Percentiles rank a stretch among this genome's conserved stretches.
Evolutionary conservation across 768 basidiomycete species (phyloP).

Genomic region (Kondoa subrosea): DNA sequence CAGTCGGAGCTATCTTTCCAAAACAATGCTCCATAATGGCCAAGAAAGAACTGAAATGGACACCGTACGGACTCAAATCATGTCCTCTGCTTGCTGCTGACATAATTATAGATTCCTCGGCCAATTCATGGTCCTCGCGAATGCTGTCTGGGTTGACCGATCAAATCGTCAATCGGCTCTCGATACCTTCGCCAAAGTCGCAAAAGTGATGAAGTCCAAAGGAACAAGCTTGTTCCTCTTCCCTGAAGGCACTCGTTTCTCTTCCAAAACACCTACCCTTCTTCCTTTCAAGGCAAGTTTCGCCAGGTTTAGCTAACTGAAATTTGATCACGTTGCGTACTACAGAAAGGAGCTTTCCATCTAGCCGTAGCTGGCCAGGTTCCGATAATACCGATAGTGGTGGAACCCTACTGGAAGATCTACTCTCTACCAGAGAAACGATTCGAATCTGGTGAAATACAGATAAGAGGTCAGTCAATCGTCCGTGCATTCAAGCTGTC

Average conservation of each 20-base stretch:
- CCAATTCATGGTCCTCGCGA: conserved; percentile 51
- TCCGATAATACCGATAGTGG: conserved; percentile 78
- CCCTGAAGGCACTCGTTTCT: conserved; percentile 84
- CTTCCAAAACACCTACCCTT: conserved; percentile 47
- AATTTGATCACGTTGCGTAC: not conserved
- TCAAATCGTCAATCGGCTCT: conserved; percentile 58
- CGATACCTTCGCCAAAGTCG: conserved; percentile 57
- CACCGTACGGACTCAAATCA: conserved; percentile 56
- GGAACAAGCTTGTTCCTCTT: conserved; percentile 60
- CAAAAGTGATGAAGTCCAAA: conserved; percentile 52
- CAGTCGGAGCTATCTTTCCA: conserved; percentile 53
- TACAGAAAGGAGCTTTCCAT: conserved; percentile 81
- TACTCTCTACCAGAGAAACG: conserved; percentile 36
- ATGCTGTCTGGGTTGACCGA: conserved; percentile 80
- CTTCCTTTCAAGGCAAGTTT: conserved; percentile 54
- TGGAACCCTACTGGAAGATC: conserved; percentile 79
- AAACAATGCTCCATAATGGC: conserved; percentile 71
- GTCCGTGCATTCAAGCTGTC: conserved; percentile 6
- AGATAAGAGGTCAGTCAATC: conserved; percentile 52
- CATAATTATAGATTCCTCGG: not conserved
- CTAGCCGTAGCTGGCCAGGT: conserved; percentile 78
- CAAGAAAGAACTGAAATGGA: conserved; percentile 71
- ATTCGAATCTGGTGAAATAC: conserved; percentile 59
- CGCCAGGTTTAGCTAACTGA: not conserved
- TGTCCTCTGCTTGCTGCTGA: conserved; percentile 8